Percentiles rank a stretch among this genome's conserved stretches.
phyloP scores from a whole-genome alignment of 305 asterid species.

The Fraxinus sp. region DNA sequence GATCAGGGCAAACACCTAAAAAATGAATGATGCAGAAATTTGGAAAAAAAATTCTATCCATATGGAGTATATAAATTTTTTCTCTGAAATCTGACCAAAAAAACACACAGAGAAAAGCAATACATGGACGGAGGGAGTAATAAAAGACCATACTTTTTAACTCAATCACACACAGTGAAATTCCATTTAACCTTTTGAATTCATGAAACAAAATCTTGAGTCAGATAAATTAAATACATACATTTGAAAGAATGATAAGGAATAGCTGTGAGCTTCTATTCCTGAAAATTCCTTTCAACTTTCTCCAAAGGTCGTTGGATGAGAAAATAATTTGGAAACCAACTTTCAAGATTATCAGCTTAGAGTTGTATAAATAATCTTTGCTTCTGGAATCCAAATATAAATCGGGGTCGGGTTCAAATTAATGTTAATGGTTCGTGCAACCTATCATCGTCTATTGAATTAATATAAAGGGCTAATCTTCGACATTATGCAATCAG shows the following conservation, averaged over 20 bases:
- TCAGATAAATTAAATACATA: background rate
- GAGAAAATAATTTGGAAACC: background rate
- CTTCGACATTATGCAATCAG: background rate
- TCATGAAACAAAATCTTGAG: background rate
- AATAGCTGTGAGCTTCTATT: background rate
- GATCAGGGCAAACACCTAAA: background rate
- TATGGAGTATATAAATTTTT: background rate
- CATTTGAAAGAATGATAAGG: background rate
- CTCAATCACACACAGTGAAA: background rate
- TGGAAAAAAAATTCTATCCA: background rate
- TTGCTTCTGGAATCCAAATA: background rate
- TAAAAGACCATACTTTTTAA: background rate
- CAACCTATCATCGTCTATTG: background rate
- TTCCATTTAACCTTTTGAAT: background rate
- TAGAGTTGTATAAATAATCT: background rate
- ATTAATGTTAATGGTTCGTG: background rate
- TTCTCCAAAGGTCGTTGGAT: background rate
- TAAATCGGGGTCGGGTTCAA: background rate
- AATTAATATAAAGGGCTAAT: background rate
- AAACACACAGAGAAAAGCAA: background rate
- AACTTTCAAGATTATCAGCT: background rate
- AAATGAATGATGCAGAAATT: background rate
- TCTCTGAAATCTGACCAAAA: background rate
- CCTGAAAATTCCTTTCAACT: background rate
- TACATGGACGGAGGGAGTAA: background rate